Base-by-base conservation (phyloP, 306 rosid genomes). In the Ziziphus jujuba region DNA sequence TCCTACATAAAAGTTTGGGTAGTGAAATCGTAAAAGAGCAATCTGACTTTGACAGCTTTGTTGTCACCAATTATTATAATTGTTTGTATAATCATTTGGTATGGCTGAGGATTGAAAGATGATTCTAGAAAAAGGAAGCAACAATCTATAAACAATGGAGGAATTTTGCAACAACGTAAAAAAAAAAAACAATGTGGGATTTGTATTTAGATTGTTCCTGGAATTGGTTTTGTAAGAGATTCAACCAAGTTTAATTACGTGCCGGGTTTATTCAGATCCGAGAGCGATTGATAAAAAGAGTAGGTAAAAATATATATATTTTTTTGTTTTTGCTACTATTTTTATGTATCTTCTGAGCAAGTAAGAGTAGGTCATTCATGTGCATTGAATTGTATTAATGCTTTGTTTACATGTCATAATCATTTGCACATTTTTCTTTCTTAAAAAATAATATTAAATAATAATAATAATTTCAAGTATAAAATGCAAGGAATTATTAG, bases 361-460 rank as follows among this genome's bases (percentile, higher is more conserved):
- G 69, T 60, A 28, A 67, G 58, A 54, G 57, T 54, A 56, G 75
- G 75, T 63, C 48, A 25, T 47, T 56, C 75, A 69, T 58, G 75
- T 56, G 69, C 64, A 57, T 48, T 56, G 51, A 61, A 67, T 55
- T 56, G 8, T 12, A 16, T 48, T 22, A 7, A 15, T 14, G n/a
- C 16, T 69, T 45, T 34, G 28, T 35, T 49, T 69, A 48, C 58
- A 33, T 52, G 67, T 59, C 59, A 13, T 49, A 36, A 38, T 74
- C 43, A 52, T 44, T 25, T 52, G 24, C 24, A 28, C 7, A 3
- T 24, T 61, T 20, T 53, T 55, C 57, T 24, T 34, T 22, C 15
- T 56, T 7, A 9, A 16, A 16, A 4, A 28, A 25, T 40, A 35
- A 5, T 13, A 9, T 5, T 23, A 55, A 40, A 50, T 9, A n/a